Base-by-base conservation (phyloP, 2,329 filamentous ascomycete genomes). In the Apiospora aurea region DNA sequence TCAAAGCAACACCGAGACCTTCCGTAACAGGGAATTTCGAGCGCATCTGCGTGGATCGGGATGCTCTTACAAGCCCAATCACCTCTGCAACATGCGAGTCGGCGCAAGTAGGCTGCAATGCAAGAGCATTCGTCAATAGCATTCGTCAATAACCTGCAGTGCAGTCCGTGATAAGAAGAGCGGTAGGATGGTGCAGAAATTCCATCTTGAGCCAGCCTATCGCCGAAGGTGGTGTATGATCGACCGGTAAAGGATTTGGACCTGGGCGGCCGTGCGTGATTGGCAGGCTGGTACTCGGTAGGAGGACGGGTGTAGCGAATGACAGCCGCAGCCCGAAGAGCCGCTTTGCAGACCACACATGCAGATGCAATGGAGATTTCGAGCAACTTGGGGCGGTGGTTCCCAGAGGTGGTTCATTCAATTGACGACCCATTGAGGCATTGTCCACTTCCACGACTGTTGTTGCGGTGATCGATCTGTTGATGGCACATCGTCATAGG, bases 401-500 rank as follows among this genome's bases (percentile, higher is more conserved):
- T 38, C 34, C 34, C 34, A 38, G 34, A 38, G 34, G 34, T 38
- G 34, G 53, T n/a, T 61, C 16, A 34, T 61, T 61, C 16, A 38
- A 61, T 18, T n/a, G 10, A 21, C n/a, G 29, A 24, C 57, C 16
- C 53, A 38, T 38, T 8, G 7, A 38, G 5, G 5, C 34, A 38
- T 41, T 41, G 34, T 13, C 57, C 57, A 64, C 29, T 41, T 41
- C 53, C 34, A 34, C 16, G 53, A 29, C 51, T 61, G 29, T 21
- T 38, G 34, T 61, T 21, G 53, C 10, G 29, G n/a, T 61, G 53
- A 38, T 61, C 53, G 53, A 61, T 61, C 53, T 61, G 53, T 34
- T 38, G 53, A 16, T 34, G 21, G 16, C 34, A 38, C 18, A 61
- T 34, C 53, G 53, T 61, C 53, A 61, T 61, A 34, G 53, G 53